Conservation (phyloP, 345 rosid genomes). For the Odontarrhena argentea region DNA sequence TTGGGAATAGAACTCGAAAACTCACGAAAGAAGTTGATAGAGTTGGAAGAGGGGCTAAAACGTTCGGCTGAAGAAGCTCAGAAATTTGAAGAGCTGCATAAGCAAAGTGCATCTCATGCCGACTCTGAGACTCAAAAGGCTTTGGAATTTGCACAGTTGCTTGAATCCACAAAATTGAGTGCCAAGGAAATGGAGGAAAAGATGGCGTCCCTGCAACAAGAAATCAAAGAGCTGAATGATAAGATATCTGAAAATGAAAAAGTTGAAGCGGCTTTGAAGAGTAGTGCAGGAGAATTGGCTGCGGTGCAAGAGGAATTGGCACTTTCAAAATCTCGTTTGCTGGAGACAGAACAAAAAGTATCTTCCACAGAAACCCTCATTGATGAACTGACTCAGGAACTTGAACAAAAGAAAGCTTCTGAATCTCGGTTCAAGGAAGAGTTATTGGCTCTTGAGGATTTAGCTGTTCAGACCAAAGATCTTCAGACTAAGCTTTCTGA, state of each 20-base stretch:
- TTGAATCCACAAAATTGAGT: slow-evolving; percentile 57
- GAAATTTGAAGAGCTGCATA: slow-evolving; percentile 84
- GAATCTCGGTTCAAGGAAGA: slow-evolving; percentile 72
- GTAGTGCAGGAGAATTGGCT: slow-evolving; percentile 60
- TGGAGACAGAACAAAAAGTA: slow-evolving; percentile 60
- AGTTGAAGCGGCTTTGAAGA: slow-evolving; percentile 70
- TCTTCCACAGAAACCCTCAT: slow-evolving; percentile 67
- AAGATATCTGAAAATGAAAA: slow-evolving; percentile 69
- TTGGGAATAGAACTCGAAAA: slow-evolving; percentile 64
- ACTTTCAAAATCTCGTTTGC: slow-evolving; percentile 57
- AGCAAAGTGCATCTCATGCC: slow-evolving; percentile 69
- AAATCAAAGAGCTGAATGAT: slow-evolving; percentile 63
- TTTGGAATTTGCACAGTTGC: slow-evolving; percentile 71
- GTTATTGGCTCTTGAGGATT: slow-evolving; percentile 52
- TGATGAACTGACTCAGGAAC: slow-evolving; percentile 58
- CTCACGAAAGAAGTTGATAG: slow-evolving; percentile 64
- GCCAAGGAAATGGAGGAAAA: slow-evolving; percentile 70
- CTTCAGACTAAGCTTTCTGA: slow-evolving; percentile 60
- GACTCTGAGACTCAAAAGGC: slow-evolving; percentile 79
- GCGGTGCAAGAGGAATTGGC: slow-evolving; percentile 66
- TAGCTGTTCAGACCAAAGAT: slow-evolving; percentile 51
- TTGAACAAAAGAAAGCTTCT: slow-evolving; percentile 62
- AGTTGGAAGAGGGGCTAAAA: slow-evolving; percentile 67
- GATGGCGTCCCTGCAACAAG: slow-evolving; percentile 61
- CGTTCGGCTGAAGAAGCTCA: slow-evolving; percentile 59